Conservation (phyloP, 1,284 basidiomycete genomes). For the Ustilago crameri region DNA sequence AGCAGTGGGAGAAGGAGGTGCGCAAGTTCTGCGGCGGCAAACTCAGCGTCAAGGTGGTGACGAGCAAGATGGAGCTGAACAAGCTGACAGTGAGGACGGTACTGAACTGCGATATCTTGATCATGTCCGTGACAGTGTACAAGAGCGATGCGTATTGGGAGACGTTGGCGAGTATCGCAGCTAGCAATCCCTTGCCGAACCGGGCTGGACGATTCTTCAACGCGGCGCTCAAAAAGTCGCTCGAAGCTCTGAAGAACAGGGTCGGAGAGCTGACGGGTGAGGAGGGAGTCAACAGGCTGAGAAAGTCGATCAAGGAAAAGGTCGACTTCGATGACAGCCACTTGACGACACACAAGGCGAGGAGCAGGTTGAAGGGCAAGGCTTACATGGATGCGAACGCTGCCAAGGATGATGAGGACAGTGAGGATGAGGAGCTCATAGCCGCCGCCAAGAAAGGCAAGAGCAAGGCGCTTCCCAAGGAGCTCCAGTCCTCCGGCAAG, state of each 20-base stretch:
- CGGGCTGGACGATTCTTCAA: constrained; percentile 57
- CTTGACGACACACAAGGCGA: constrained; percentile 46
- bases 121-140: constrained; percentile 87
- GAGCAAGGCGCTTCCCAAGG: constrained; percentile 64
- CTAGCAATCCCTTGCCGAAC: constrained; percentile 51
- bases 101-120: constrained; percentile 83
- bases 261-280: constrained; percentile 43
- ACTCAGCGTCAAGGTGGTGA: constrained; percentile 78
- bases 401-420: constrained; percentile 71
- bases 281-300: constrained; percentile 22
- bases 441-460: constrained; percentile 58
- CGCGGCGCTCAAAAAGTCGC: constrained; percentile 46
- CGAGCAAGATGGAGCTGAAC: constrained; percentile 80
- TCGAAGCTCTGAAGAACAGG: constrained; percentile 51
- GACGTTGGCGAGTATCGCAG: constrained; percentile 47
- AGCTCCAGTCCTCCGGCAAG: constrained; percentile 34
- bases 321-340: constrained; percentile 51
- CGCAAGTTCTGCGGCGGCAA: constrained; percentile 78
- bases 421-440: constrained; percentile 68
- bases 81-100: constrained; percentile 79
- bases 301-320: constrained; percentile 22
- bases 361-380: constrained; percentile 49
- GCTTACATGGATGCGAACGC: constrained; percentile 45
- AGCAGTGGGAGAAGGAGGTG: constrained; percentile 89
- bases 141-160: constrained; percentile 70